Evolutionary conservation across 257 asterid genomes (phyloP).

Genomic region (Cynanchum wilfordii): DNA sequence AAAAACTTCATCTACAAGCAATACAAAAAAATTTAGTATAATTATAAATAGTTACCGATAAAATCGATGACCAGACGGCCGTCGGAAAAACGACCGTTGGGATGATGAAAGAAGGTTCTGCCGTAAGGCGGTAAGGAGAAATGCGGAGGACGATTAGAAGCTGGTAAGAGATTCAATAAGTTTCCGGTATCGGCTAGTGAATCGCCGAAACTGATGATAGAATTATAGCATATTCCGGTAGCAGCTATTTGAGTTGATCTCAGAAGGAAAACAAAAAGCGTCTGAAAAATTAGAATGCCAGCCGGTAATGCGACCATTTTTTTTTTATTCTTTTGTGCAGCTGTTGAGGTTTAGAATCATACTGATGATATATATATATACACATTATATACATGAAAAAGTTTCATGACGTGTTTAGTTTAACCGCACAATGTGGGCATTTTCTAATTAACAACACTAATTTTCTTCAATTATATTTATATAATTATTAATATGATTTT

Average conservation of each 20-base stretch:
- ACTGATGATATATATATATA: too few species aligned
- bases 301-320: background rate
- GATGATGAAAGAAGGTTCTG: slow-evolving; percentile 42
- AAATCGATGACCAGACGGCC: slow-evolving; percentile 64
- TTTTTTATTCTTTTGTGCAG: too few species aligned
- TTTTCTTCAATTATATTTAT: too few species aligned
- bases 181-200: slow-evolving; percentile 61
- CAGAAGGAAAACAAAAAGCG: background rate
- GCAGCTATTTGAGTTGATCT: background rate
- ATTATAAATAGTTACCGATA: slow-evolving; percentile 23
- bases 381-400: too few species aligned
- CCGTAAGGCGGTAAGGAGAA: slow-evolving; percentile 43
- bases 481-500: too few species aligned
- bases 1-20: too few species aligned
- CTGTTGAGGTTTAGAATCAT: too few species aligned
- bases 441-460: too few species aligned
- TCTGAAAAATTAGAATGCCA: background rate
- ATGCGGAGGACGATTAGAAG: slow-evolving; percentile 1
- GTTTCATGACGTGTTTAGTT: too few species aligned
- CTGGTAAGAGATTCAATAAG: slow-evolving; percentile 15
- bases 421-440: too few species aligned
- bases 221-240: slow-evolving; percentile 15
- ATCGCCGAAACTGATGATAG: slow-evolving; percentile 61
- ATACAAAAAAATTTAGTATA: too few species aligned
- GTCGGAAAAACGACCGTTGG: slow-evolving; percentile 50